These are phyloP conservation scores for Codiaeum variegatum DNA, from an alignment of 441 rosid genomes.

Conservation along the genomic window DNA sequence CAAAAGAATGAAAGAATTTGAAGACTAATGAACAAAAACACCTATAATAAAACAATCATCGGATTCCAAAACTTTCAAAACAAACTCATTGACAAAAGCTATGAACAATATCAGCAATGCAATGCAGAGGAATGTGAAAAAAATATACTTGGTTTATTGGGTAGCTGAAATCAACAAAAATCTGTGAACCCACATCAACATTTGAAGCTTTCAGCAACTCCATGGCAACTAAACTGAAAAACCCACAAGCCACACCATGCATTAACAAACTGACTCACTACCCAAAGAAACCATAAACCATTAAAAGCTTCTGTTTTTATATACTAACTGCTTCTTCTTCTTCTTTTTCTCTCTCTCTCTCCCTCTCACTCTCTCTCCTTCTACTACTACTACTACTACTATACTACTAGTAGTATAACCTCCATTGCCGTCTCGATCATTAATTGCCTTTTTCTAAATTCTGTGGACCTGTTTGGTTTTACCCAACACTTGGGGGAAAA, in stretches of 20 bases:
- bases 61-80: slow-evolving; percentile 70
- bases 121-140: slow-evolving; percentile 23
- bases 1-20: slow-evolving; percentile 80
- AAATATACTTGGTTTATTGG: slow-evolving; percentile 37
- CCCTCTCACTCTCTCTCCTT: slow-evolving; percentile 1
- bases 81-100: slow-evolving; percentile 40
- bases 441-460: slow-evolving; percentile 35
- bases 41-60: slow-evolving; percentile 72
- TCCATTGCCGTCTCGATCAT: slow-evolving; percentile 38
- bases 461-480: slow-evolving; percentile 31
- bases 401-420: slow-evolving; percentile 31
- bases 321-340: slow-evolving; percentile 20
- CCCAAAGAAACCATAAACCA: slow-evolving; percentile 46
- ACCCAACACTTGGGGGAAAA: slow-evolving; percentile 8
- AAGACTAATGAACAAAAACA: slow-evolving; percentile 28
- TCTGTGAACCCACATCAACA: slow-evolving; percentile 43
- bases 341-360: slow-evolving; percentile 23
- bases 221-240: slow-evolving; percentile 31
- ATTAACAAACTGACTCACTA: slow-evolving; percentile 23
- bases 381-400: slow-evolving; percentile 16
- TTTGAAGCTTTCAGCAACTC: slow-evolving; percentile 34
- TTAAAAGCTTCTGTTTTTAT: slow-evolving; percentile 32
- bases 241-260: slow-evolving; percentile 26
- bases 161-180: slow-evolving; percentile 36
- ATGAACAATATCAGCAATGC: slow-evolving; percentile 33